Percentiles rank a stretch among this genome's conserved stretches.
phyloP scores from a whole-genome alignment of 192 early-diverging fungal species.

The Mortierella hygrophila region DNA sequence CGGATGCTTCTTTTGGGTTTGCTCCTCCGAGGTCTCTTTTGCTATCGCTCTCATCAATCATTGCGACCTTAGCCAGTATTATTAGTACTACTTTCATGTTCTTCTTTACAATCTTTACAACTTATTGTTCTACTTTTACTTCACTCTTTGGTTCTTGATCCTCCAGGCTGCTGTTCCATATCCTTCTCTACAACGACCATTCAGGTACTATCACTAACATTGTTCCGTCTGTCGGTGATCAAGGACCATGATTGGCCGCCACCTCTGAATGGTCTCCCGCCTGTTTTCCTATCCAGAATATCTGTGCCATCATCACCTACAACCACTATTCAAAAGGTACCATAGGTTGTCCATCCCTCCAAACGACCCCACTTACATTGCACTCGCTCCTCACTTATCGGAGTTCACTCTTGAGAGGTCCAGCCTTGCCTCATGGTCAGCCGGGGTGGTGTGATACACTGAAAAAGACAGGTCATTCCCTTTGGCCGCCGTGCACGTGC shows the following conservation, averaged over 20 bases:
- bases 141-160: too few relatives aligned
- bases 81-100: background rate
- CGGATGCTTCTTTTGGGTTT: background rate
- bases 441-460: background rate
- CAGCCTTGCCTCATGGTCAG: background rate
- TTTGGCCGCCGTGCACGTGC: conserved; percentile 20
- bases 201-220: background rate
- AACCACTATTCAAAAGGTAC: background rate
- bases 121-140: background rate
- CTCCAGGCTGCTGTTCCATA: too few relatives aligned
- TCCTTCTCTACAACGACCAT: background rate
- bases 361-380: background rate
- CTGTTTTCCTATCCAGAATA: background rate
- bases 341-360: background rate
- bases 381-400: background rate
- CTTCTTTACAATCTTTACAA: background rate
- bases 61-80: background rate
- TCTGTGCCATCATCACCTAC: background rate
- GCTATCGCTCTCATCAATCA: background rate
- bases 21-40: background rate
- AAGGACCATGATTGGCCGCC: background rate
- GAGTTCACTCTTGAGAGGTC: background rate
- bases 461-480: background rate
- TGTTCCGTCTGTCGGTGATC: background rate
- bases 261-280: background rate